phyloP scores from a whole-genome alignment of 768 basidiomycete species.

The Russula earlei region DNA sequence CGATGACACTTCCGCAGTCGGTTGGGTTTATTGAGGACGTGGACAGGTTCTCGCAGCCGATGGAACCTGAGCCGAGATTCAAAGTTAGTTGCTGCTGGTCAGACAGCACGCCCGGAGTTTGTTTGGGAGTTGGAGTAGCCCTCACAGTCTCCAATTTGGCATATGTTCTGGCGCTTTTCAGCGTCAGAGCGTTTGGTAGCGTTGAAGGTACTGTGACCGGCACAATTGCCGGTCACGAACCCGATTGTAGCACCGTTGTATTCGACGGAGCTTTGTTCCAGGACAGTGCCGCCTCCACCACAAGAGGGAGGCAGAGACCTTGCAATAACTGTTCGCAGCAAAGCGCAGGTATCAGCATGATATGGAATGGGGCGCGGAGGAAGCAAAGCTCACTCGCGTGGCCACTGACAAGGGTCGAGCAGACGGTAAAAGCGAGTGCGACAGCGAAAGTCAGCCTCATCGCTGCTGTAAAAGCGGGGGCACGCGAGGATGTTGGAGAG shows the following conservation, averaged over 20 bases:
- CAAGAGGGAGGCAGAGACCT: background rate
- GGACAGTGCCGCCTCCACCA: background rate
- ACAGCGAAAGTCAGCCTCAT: background rate
- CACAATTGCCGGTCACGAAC: background rate
- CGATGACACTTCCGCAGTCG: background rate
- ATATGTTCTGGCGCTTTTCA: background rate
- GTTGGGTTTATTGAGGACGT: background rate
- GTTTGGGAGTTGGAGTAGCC: too few relatives aligned
- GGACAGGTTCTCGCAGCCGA: background rate
- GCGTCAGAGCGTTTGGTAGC: background rate
- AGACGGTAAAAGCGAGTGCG: background rate
- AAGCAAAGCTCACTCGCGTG: background rate
- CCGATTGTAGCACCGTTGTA: background rate
- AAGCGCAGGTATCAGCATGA: background rate
- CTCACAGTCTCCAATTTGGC: background rate
- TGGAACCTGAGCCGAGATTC: background rate
- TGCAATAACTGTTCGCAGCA: background rate
- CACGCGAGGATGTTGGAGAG: background rate
- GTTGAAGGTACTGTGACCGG: background rate
- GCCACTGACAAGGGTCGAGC: background rate
- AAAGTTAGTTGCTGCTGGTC: background rate
- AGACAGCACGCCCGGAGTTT: background rate
- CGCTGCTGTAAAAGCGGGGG: too few relatives aligned
- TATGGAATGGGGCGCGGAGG: background rate
- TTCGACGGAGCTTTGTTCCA: too few relatives aligned